Evolutionary conservation across 192 early-diverging fungal species (phyloP), one percentile per base, ranked within the genome.

Genomic region (Rhizoclosmatium globosum): DNA sequence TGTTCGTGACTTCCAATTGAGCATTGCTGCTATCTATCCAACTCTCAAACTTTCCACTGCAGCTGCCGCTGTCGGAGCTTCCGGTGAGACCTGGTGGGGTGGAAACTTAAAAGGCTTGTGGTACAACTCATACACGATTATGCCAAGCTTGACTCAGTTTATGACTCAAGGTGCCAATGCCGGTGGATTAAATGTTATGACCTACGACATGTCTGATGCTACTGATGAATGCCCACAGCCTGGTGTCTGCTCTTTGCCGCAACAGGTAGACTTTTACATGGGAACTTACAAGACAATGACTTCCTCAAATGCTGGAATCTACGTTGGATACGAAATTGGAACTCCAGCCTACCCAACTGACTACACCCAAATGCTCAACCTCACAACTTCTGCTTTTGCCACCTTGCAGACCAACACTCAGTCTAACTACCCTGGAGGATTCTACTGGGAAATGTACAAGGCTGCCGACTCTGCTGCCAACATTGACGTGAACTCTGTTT

Each of bases 391-490:
- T 45, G 44, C 21, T n/a, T 21, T 6, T 7, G 7, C 67, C 11
- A 46, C 21, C 1, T 48, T 69, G 45, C 41, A 44, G 41, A 9
- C 68, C 23, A 69, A 69, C 68, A 69, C 68, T 2, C 41, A 46
- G 31, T 53, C 50, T 13, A 53, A 53, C 50, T 45, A 46, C 68
- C 19, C 21, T 15, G 68, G 68, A 2, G 68, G 68, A 15, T 69
- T 69, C 68, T 47, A 41, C 68, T 69, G 68, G 68, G 68, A 69
- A 43, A 21, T 69, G 45, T 69, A 47, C 68, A 69, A 69, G 68
- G 11, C 44, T 46, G 13, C 38, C 13, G 45, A 69, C 6, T 45
- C 41, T 15, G 47, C 45, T 48, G 7, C 68, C 68, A 69, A 69
- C 68, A 45, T 69, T 45, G 41, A 38, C 15, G 68, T 46, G 38